Evolutionary conservation across 805 yeast species (phyloP).

Genomic region (Kluyveromyces dobzhanskii): DNA sequence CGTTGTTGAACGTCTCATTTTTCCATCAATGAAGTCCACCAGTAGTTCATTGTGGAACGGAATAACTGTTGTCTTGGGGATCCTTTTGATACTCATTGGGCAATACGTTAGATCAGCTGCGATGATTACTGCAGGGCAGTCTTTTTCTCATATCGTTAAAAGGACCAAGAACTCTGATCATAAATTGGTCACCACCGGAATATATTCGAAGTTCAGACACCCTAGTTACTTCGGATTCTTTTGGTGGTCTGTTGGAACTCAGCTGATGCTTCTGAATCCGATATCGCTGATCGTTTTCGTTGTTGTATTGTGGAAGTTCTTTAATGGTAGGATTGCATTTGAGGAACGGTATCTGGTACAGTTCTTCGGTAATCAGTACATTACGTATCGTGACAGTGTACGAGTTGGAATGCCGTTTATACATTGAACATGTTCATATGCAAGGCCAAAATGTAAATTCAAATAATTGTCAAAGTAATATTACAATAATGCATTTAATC

Average conservation of each 20-base stretch:
- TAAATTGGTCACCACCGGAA: conserved; percentile 60
- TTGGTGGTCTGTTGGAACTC: conserved; percentile 90
- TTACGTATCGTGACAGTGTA: conserved; percentile 39
- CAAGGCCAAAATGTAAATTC: no score
- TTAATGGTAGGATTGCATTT: conserved; percentile 51
- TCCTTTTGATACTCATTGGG: conserved; percentile 45
- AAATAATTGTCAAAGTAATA: no score
- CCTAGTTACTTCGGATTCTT: conserved; percentile 90
- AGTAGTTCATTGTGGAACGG: conserved; percentile 3
- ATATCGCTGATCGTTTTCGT: conserved; percentile 47
- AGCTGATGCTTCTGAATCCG: conserved; percentile 61
- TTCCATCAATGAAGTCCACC: conserved; percentile 32
- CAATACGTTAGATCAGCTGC: conserved; percentile 65
- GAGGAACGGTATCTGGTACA: conserved; percentile 61
- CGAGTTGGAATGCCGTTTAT: conserved; percentile 59
- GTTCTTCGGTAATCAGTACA: conserved; percentile 69
- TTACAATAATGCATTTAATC: no score
- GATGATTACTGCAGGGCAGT: conserved; percentile 80
- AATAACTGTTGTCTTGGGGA: conserved; percentile 36
- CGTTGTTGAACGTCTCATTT: conserved; percentile 33
- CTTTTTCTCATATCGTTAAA: conserved; percentile 78
- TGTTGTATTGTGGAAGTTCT: conserved; percentile 58
- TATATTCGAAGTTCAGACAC: conserved; percentile 64
- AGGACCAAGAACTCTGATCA: conserved; percentile 46
- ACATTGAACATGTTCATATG: no score